These are phyloP conservation scores for Cnidoscolus chayamansa DNA, from an alignment of 441 rosid species.

Conservation along the genomic window DNA sequence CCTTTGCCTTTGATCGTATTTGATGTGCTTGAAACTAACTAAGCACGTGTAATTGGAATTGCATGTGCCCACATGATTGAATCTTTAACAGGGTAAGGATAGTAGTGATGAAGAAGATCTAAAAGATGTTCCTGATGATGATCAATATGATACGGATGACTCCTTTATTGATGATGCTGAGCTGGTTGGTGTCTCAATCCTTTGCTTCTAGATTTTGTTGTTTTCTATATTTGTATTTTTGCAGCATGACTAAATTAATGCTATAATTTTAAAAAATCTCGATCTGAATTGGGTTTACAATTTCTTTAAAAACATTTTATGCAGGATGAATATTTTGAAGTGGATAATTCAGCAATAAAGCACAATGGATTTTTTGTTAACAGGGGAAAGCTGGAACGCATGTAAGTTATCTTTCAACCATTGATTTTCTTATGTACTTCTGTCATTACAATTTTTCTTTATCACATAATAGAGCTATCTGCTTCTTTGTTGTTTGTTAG, in stretches of 20 bases:
- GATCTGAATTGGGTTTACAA: not conserved
- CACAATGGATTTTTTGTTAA: slow-evolving; percentile 96
- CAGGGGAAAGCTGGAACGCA: slow-evolving; percentile 84
- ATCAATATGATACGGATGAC: slow-evolving; percentile 96
- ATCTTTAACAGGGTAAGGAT: slow-evolving; percentile 69
- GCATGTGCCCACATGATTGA: slow-evolving; percentile 23
- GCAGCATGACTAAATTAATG: slow-evolving; percentile 3
- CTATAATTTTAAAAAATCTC: not conserved
- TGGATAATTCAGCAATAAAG: slow-evolving; percentile 87
- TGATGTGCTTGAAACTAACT: not conserved
- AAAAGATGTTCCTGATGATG: slow-evolving; percentile 86
- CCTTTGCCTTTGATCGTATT: slow-evolving; percentile 1
- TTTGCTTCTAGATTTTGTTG: slow-evolving; percentile 14
- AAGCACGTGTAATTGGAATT: not conserved
- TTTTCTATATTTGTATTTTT: not conserved
- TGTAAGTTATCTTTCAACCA: slow-evolving; percentile 50
- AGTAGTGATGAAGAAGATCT: slow-evolving; percentile 96
- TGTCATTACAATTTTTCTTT: too few species aligned
- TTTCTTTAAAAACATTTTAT: slow-evolving; percentile 18
- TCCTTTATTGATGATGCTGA: slow-evolving; percentile 97
- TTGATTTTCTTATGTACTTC: not conserved
- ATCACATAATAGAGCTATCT: not conserved
- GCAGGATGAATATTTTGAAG: slow-evolving; percentile 99
- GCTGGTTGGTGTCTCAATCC: slow-evolving; percentile 57
- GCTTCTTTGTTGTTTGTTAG: not conserved